Evolutionary conservation across 2,329 filamentous ascomycete genomes (phyloP).

Genomic region (Monosporascus sp.): DNA sequence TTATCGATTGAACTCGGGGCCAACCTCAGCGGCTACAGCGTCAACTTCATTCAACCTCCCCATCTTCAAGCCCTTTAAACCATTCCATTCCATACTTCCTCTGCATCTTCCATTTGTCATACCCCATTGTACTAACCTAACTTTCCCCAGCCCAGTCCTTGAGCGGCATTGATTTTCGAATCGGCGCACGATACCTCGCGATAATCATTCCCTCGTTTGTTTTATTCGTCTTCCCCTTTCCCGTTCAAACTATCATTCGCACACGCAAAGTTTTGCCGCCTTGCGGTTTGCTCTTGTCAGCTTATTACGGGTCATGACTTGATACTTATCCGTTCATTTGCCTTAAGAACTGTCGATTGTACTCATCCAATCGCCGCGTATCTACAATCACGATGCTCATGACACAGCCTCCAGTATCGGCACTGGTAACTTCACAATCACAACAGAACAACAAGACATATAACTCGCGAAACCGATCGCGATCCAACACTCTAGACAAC

Average conservation of each 20-base stretch:
- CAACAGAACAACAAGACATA: slow-evolving; percentile 31
- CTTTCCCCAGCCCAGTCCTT: not conserved
- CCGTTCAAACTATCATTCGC: no score
- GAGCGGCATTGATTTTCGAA: not conserved
- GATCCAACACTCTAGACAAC: slow-evolving; percentile 23
- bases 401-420: slow-evolving; percentile 43
- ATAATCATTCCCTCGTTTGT: not conserved
- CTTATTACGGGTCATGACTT: slow-evolving; percentile 22
- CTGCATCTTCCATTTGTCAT: not conserved
- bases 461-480: slow-evolving; percentile 28
- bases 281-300: slow-evolving; percentile 5
- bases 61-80: not conserved
- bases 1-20: not conserved
- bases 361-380: slow-evolving; percentile 5
- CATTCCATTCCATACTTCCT: not conserved
- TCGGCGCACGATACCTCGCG: not conserved
- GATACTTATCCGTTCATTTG: slow-evolving; percentile 15
- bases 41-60: not conserved
- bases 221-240: not conserved
- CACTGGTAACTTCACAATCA: slow-evolving; percentile 36
- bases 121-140: not conserved
- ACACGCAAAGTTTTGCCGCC: not conserved
- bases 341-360: slow-evolving; percentile 10
- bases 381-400: slow-evolving; percentile 47
- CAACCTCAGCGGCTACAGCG: not conserved